These are phyloP conservation scores for Lepidium africanum DNA, from an alignment of 345 rosid species.

Conservation along the genomic window DNA sequence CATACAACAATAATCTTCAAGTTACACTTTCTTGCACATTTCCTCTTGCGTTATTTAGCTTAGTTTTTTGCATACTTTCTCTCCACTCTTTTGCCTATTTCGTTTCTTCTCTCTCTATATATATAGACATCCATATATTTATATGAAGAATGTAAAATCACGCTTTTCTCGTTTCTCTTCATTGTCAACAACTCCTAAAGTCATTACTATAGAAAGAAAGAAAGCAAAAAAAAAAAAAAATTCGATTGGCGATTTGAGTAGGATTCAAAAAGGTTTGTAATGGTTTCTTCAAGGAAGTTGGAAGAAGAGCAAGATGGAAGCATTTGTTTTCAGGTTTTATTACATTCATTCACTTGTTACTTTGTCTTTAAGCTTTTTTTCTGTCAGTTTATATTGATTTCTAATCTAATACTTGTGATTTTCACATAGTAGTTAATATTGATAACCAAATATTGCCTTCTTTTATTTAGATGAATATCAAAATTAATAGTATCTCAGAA, in stretches of 20 bases:
- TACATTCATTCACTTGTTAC: not conserved
- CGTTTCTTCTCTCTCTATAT: not conserved
- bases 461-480: not conserved
- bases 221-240: not conserved
- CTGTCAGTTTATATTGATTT: not conserved
- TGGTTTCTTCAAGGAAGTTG: slow-evolving; percentile 29
- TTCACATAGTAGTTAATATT: not conserved
- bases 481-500: not conserved
- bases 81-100: slow-evolving; percentile 11
- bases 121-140: not conserved
- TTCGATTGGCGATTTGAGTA: not conserved
- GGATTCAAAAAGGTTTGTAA: not conserved
- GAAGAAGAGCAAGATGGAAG: slow-evolving; percentile 40
- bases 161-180: slow-evolving; percentile 26
- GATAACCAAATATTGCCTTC: not conserved
- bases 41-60: slow-evolving; percentile 31
- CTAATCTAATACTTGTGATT: not conserved
- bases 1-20: slow-evolving; percentile 18
- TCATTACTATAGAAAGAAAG: not conserved
- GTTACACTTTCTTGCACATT: slow-evolving; percentile 38
- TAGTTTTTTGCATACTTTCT: slow-evolving; percentile 3
- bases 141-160: slow-evolving; percentile 3
- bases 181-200: slow-evolving; percentile 25
- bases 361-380: not conserved
- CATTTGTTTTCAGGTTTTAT: slow-evolving; percentile 38